Conservation (phyloP, 192 early-diverging fungal genomes). For the Backusella sp. region DNA sequence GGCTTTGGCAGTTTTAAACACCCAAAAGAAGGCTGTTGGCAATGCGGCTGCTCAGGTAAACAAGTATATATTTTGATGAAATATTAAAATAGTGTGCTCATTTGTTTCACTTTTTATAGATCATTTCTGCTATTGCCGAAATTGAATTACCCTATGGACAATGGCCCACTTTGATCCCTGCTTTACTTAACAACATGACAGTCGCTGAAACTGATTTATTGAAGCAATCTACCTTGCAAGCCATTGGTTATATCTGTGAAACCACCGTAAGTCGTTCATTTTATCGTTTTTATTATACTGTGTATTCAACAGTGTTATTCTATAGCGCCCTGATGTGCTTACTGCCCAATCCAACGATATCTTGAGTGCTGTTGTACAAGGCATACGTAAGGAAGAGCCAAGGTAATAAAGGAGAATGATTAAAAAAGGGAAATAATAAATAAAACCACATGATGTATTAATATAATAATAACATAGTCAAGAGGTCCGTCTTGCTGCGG, state of each 20-base stretch:
- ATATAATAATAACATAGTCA: constrained; percentile 44
- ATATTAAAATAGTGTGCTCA: no score
- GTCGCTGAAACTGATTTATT: constrained; percentile 65
- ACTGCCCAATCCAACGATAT: constrained; percentile 83
- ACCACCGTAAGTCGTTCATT: constrained; percentile 56
- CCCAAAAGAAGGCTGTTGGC: constrained; percentile 50
- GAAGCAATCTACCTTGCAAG: constrained; percentile 79
- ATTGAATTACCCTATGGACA: constrained; percentile 87
- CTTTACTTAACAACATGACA: constrained; percentile 75
- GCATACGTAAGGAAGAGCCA: constrained; percentile 91
- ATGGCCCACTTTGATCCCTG: constrained; percentile 87
- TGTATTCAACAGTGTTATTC: not conserved
- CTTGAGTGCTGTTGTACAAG: constrained; percentile 92
- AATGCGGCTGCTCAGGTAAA: constrained; percentile 72
- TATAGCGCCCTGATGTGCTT: constrained; percentile 77
- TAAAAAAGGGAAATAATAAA: not conserved
- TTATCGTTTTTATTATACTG: no score
- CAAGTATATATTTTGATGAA: no score
- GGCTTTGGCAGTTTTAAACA: not conserved
- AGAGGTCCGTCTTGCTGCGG: constrained; percentile 85
- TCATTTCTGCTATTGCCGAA: constrained; percentile 87
- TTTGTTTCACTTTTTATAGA: constrained; percentile 34
- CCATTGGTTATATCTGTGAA: constrained; percentile 96
- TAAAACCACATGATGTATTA: not conserved
- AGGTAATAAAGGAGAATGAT: constrained; percentile 41